Conservation (phyloP, 768 basidiomycete genomes). For the Postia placenta region DNA sequence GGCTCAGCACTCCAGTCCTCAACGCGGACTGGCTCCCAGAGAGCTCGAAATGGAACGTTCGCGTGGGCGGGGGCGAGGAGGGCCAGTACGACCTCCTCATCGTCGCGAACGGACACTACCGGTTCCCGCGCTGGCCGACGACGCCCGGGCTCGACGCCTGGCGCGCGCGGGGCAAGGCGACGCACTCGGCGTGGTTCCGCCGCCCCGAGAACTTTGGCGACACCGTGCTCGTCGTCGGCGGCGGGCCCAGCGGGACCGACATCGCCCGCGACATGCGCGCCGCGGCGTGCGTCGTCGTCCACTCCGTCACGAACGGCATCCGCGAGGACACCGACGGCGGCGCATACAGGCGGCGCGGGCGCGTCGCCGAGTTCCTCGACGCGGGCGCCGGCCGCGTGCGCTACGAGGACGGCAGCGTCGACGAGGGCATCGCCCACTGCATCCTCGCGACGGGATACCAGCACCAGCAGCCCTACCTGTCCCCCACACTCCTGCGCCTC, state of each 20-base stretch:
- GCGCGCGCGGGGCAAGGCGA: slow-evolving; percentile 44
- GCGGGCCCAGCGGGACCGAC: slow-evolving; percentile 61
- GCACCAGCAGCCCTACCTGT: slow-evolving; percentile 58
- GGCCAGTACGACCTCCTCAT: slow-evolving; percentile 57
- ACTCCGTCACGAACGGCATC: slow-evolving; percentile 40
- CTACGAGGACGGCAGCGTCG: slow-evolving; percentile 54
- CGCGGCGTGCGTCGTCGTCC: slow-evolving; percentile 42
- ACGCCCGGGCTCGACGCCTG: slow-evolving; percentile 56
- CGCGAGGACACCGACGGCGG: slow-evolving; percentile 16
- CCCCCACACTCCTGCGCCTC: slow-evolving; percentile 26
- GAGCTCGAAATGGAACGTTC: slow-evolving; percentile 40
- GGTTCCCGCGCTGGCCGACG: slow-evolving; percentile 53
- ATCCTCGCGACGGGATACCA: slow-evolving; percentile 78
- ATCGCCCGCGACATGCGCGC: slow-evolving; percentile 53
- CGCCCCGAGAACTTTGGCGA: slow-evolving; percentile 35
- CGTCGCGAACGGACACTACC: slow-evolving; percentile 74
- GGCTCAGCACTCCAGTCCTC: slow-evolving; percentile 52
- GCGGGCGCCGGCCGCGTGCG: slow-evolving; percentile 37
- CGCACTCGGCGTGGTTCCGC: slow-evolving; percentile 68
- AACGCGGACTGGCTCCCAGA: slow-evolving; percentile 33
- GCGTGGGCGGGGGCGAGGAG: slow-evolving; percentile 25
- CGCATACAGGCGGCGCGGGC: slow-evolving; percentile 28
- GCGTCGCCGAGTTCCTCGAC: slow-evolving; percentile 34
- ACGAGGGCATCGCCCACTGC: slow-evolving; percentile 51
- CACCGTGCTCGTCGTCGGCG: slow-evolving; percentile 41